A percentile compares a stretch with the other conserved stretches of the same genome.
Conservation (phyloP, 768 basidiomycete genomes). For the Amyloporia xantha region DNA sequence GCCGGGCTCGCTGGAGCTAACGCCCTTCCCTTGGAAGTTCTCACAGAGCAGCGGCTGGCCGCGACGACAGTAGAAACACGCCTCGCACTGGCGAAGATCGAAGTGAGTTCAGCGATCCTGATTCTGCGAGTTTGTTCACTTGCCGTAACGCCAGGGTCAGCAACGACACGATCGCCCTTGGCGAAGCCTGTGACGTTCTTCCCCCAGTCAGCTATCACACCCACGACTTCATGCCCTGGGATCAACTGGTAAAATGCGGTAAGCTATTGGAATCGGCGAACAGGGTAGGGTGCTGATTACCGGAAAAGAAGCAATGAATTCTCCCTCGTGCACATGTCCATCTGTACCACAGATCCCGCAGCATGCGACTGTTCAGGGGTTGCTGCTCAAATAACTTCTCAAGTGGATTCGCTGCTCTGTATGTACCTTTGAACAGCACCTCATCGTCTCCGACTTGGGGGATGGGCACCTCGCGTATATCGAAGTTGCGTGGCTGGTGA, state of each 20-base stretch:
- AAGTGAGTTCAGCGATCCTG: background rate
- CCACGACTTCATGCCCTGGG: conserved; percentile 73
- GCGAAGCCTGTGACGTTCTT: conserved; percentile 74
- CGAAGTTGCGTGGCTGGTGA: conserved; percentile 55
- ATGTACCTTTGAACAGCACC: conserved; percentile 65
- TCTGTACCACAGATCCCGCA: conserved; percentile 57
- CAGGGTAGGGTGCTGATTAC: conserved; percentile 27
- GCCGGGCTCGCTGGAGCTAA: conserved; percentile 76
- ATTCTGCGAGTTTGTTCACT: conserved; percentile 21
- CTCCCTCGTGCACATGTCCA: conserved; percentile 53
- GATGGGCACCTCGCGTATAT: conserved; percentile 60
- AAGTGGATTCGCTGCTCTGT: no score
- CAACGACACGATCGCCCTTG: conserved; percentile 77
- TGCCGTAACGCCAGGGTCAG: conserved; percentile 71
- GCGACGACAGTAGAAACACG: conserved; percentile 83
- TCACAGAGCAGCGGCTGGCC: conserved; percentile 82
- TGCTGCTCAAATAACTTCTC: background rate
- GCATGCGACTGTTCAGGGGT: background rate
- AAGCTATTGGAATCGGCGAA: background rate
- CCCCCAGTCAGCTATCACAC: conserved; percentile 65
- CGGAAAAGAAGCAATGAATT: conserved; percentile 68
- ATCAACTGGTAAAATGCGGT: conserved; percentile 43
- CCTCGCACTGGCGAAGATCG: conserved; percentile 51
- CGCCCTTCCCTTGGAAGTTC: conserved; percentile 74
- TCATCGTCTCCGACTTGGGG: conserved; percentile 63